Conservation (phyloP, 345 rosid genomes). For the Heritiera littoralis region DNA sequence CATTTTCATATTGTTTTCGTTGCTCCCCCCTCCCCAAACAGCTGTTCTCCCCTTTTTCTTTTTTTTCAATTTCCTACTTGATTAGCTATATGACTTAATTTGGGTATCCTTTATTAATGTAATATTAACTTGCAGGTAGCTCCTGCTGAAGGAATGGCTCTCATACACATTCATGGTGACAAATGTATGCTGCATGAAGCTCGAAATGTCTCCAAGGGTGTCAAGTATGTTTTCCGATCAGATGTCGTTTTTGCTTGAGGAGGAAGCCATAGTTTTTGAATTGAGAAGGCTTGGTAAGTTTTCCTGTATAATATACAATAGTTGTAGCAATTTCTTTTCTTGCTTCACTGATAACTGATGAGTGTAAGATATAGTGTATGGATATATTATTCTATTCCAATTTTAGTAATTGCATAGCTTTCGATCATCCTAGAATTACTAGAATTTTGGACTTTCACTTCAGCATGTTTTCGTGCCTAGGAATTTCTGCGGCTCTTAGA, state of each 20-base stretch:
- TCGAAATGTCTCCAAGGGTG: constrained; percentile 66
- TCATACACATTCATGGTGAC: constrained; percentile 86
- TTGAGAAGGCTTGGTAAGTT: background rate
- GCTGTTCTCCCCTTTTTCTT: background rate
- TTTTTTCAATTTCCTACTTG: background rate
- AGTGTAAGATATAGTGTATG: background rate
- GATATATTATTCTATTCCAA: background rate
- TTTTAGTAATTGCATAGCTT: background rate
- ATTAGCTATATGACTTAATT: background rate
- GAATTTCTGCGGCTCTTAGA: background rate
- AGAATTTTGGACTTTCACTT: background rate
- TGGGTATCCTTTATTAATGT: background rate
- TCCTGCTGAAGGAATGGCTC: constrained; percentile 93
- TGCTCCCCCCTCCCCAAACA: background rate
- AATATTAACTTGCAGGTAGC: constrained; percentile 55
- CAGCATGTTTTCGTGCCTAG: background rate
- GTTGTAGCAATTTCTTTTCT: background rate
- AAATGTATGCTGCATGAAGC: constrained; percentile 96
- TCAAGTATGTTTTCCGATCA: constrained; percentile 86
- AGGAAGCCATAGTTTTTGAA: constrained; percentile 2
- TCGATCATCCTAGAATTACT: background rate
- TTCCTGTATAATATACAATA: background rate
- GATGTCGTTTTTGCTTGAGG: constrained; percentile 88
- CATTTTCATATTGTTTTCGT: background rate
- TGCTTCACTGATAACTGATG: background rate